A percentile compares a stretch with the other conserved stretches of the same genome.
Conservation (phyloP, 1,139 yeast species). For the Chernovozyma aurita region DNA sequence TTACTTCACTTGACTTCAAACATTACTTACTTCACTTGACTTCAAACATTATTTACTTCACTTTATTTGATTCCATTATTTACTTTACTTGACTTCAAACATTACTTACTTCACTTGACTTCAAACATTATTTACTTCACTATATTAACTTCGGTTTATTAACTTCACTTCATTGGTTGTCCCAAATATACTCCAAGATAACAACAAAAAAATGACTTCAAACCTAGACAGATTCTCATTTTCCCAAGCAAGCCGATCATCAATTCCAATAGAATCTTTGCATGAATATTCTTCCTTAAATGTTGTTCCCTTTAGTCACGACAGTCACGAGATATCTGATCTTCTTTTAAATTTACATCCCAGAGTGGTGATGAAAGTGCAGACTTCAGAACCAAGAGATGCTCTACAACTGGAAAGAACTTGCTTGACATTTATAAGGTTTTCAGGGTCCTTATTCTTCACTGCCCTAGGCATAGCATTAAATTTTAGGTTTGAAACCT, state of each 20-base stretch:
- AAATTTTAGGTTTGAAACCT: conserved; percentile 44
- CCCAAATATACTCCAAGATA: too few relatives aligned
- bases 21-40: too few relatives aligned
- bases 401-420: conserved; percentile 60
- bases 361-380: conserved; percentile 32
- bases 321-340: background rate
- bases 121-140: too few relatives aligned
- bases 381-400: conserved; percentile 57
- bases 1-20: too few relatives aligned
- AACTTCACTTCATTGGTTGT: too few relatives aligned
- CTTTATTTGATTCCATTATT: too few relatives aligned
- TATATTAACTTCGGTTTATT: too few relatives aligned
- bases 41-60: too few relatives aligned
- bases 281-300: background rate
- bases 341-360: conserved; percentile 1
- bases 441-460: conserved; percentile 45
- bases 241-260: background rate
- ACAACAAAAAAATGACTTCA: background rate
- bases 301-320: background rate
- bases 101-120: too few relatives aligned
- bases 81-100: too few relatives aligned
- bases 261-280: background rate
- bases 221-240: background rate
- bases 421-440: conserved; percentile 48
- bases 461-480: conserved; percentile 49